Conservation (phyloP, 306 rosid genomes). For the Vachellia collinsii region DNA sequence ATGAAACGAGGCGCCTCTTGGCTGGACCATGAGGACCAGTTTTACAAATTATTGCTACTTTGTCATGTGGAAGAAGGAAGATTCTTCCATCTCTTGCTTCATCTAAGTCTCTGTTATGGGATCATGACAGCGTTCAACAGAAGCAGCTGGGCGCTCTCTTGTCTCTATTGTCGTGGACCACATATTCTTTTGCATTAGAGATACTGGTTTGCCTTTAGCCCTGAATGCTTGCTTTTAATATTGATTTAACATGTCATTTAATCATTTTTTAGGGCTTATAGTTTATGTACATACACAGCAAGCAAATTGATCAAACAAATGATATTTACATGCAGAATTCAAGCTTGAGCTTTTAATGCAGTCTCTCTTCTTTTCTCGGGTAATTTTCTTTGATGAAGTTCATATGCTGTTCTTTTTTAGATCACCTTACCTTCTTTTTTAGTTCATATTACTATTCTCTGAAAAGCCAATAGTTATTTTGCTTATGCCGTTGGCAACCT, state of each 20-base stretch:
- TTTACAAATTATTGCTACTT: neutral
- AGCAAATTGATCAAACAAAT: constrained; percentile 39
- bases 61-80: constrained; percentile 17
- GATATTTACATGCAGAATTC: constrained; percentile 74
- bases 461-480: neutral
- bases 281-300: constrained; percentile 2
- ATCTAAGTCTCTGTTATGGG: constrained; percentile 39
- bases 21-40: neutral
- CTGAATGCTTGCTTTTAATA: neutral
- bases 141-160: constrained; percentile 83
- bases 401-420: neutral
- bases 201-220: constrained; percentile 64
- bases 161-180: constrained; percentile 91
- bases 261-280: neutral
- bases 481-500: constrained; percentile 4
- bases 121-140: constrained; percentile 72
- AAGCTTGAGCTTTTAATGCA: constrained; percentile 96
- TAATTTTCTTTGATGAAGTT: constrained; percentile 41
- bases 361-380: constrained; percentile 94
- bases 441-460: constrained; percentile 2
- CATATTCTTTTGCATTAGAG: constrained; percentile 92
- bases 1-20: neutral
- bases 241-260: constrained; percentile 29
- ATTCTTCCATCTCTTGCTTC: constrained; percentile 26
- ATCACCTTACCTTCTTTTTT: neutral